These are phyloP conservation scores for Fusarium sp. DNA, from an alignment of 2,329 filamentous ascomycete genomes.

Conservation along the genomic window DNA sequence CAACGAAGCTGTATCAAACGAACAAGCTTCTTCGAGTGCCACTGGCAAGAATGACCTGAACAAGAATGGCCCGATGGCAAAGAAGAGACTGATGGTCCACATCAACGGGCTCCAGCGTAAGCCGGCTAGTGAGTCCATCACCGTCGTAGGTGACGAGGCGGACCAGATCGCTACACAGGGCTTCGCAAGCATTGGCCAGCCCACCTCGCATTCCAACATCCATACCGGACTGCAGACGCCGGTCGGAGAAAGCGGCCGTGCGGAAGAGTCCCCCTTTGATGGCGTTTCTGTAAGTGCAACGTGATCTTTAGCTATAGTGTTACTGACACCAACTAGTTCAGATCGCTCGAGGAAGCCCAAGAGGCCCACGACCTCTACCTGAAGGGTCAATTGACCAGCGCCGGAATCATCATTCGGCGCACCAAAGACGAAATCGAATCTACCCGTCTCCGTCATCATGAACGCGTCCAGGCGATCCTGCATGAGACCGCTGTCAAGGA, in stretches of 20 bases:
- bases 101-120: background rate
- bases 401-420: background rate
- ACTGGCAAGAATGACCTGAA: background rate
- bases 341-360: background rate
- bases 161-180: background rate
- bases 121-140: background rate
- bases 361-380: background rate
- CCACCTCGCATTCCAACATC: background rate
- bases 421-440: background rate
- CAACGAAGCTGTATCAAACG: no score
- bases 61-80: background rate
- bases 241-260: background rate
- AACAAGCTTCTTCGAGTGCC: background rate
- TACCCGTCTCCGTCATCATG: background rate
- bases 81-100: slow-evolving; percentile 2
- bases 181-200: background rate
- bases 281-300: background rate
- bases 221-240: background rate
- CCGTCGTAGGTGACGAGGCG: background rate
- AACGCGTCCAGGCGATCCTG: background rate
- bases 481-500: rapidly evolving
- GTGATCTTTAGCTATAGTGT: background rate
- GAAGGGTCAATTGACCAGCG: background rate
- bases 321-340: background rate
- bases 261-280: background rate